Evolutionary conservation across 768 basidiomycete species (phyloP).

Genomic region (Suillus alpinus): DNA sequence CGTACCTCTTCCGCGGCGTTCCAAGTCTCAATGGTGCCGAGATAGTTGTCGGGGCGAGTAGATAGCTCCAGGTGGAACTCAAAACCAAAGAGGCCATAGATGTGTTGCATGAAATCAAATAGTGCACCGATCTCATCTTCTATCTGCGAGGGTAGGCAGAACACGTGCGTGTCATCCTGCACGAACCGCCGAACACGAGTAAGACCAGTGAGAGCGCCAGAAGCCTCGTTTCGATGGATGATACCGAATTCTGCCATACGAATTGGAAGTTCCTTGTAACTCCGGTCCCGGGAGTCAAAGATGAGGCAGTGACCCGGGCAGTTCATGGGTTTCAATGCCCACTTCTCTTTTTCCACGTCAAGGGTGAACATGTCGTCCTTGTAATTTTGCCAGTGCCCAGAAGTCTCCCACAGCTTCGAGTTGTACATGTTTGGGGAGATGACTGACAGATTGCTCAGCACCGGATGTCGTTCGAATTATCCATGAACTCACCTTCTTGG

Average conservation of each 20-base stretch:
- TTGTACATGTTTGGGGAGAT: conserved; percentile 98
- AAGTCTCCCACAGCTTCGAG: conserved; percentile 95
- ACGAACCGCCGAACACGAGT: conserved; percentile 93
- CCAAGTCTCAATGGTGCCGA: conserved; percentile 91
- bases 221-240: conserved; percentile 94
- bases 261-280: conserved; percentile 93
- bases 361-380: conserved; percentile 97
- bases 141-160: conserved; percentile 94
- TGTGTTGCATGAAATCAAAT: conserved; percentile 93
- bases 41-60: conserved; percentile 91
- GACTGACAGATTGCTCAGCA: conserved; percentile 44
- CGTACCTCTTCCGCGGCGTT: conserved; percentile 78
- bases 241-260: conserved; percentile 99
- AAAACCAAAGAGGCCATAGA: conserved; percentile 94
- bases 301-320: conserved; percentile 97
- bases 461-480: conserved; percentile 1
- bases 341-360: conserved; percentile 93
- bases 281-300: conserved; percentile 91
- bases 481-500: conserved; percentile 64
- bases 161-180: conserved; percentile 98
- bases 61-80: conserved; percentile 92
- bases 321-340: conserved; percentile 98
- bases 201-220: conserved; percentile 88
- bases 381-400: conserved; percentile 98
- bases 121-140: conserved; percentile 80